These are phyloP conservation scores for Polyporus arcularius DNA, from an alignment of 768 basidiomycete genomes.

Conservation along the genomic window DNA sequence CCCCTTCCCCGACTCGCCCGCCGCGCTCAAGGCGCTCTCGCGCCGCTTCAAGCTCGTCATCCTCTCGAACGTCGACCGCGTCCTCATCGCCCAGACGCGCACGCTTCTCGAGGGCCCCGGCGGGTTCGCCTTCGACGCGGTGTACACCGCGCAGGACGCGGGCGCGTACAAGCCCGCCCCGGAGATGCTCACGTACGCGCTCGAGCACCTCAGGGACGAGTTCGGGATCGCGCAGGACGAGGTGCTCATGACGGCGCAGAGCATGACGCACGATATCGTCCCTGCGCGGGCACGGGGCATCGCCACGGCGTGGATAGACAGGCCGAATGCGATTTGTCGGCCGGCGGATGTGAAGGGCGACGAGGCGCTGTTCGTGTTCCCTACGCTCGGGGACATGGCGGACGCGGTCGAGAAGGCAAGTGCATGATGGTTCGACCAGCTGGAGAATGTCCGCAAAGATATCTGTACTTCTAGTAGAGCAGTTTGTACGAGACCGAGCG, in stretches of 20 bases:
- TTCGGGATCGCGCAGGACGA: conserved; percentile 40
- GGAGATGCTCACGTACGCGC: conserved; percentile 51
- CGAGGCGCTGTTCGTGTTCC: conserved; percentile 43
- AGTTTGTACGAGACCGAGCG: no score
- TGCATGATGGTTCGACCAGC: neutral
- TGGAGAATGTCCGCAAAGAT: neutral
- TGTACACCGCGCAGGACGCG: conserved; percentile 72
- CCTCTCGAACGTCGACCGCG: conserved; percentile 73
- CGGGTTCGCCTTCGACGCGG: conserved; percentile 61
- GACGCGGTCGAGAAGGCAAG: conserved; percentile 50
- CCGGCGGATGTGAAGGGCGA: conserved; percentile 31
- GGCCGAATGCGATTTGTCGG: conserved; percentile 43
- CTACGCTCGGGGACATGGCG: conserved; percentile 61
- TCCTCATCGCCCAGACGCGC: conserved; percentile 63
- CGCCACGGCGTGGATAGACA: conserved; percentile 67
- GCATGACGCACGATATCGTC: conserved; percentile 64
- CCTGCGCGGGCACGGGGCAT: conserved; percentile 62
- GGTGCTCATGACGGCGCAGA: conserved; percentile 69
- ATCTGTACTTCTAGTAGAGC: neutral
- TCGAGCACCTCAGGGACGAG: conserved; percentile 39
- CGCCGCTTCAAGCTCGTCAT: conserved; percentile 69
- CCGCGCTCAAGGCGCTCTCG: conserved; percentile 60
- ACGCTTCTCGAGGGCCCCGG: conserved; percentile 41
- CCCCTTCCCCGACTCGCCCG: conserved; percentile 65
- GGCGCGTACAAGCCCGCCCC: conserved; percentile 73